Evolutionary conservation across 306 rosid genomes (phyloP).

Genomic region (Lathyrus tuberosus): DNA sequence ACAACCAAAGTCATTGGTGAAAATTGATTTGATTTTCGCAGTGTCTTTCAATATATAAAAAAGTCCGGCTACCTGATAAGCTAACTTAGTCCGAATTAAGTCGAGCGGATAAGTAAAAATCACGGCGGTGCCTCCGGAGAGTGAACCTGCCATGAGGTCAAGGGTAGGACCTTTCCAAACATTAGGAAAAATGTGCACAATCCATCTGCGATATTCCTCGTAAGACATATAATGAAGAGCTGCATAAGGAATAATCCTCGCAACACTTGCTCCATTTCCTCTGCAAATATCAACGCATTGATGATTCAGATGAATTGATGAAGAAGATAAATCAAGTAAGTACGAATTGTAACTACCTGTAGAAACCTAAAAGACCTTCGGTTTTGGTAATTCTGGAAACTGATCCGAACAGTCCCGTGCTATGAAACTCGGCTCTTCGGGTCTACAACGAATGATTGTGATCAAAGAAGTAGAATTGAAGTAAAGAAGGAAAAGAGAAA

Average conservation of each 20-base stretch:
- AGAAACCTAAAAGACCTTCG: slow-evolving; percentile 84
- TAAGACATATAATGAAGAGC: slow-evolving; percentile 91
- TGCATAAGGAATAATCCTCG: slow-evolving; percentile 95
- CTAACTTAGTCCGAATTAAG: slow-evolving; percentile 86
- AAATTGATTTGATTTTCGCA: no score
- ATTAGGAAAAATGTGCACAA: slow-evolving; percentile 69
- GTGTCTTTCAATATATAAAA: no score
- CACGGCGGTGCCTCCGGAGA: slow-evolving; percentile 93
- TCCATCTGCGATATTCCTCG: slow-evolving; percentile 91
- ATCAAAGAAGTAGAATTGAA: no score
- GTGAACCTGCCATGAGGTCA: slow-evolving; percentile 95
- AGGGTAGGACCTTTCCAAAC: slow-evolving; percentile 81
- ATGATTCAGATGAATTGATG: background rate
- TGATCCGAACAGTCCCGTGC: slow-evolving; percentile 71
- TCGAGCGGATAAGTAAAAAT: slow-evolving; percentile 93
- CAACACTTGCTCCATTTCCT: slow-evolving; percentile 98
- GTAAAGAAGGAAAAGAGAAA: no score
- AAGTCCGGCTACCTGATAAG: slow-evolving; percentile 63
- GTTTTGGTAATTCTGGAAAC: slow-evolving; percentile 66
- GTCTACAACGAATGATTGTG: slow-evolving; percentile 53
- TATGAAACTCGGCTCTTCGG: slow-evolving; percentile 74
- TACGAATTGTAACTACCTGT: slow-evolving; percentile 51
- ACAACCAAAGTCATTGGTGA: no score
- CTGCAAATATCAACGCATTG: slow-evolving; percentile 48
- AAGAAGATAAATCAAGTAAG: background rate